Evolutionary conservation across 768 basidiomycete genomes (phyloP).

Genomic region (Serendipita sp.): DNA sequence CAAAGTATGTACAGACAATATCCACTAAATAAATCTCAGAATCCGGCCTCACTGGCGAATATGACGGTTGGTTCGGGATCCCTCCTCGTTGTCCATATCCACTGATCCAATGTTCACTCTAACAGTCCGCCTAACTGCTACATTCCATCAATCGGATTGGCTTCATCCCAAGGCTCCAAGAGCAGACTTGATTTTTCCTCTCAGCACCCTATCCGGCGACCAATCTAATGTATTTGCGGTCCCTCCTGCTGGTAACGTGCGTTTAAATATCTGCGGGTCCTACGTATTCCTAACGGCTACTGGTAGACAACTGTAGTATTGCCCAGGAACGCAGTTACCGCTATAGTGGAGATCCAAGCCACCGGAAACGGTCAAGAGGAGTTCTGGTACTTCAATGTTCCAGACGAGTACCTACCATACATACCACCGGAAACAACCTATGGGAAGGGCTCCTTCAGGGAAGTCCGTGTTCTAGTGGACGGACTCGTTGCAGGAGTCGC

Average conservation of each 20-base stretch:
- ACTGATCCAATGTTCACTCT: neutral
- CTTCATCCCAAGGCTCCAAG: conserved; percentile 39
- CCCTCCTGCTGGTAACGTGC: conserved; percentile 54
- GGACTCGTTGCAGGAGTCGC: conserved; percentile 36
- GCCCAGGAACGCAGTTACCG: conserved; percentile 48
- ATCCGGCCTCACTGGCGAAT: conserved; percentile 40
- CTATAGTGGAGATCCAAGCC: conserved; percentile 56
- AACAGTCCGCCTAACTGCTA: conserved; percentile 49
- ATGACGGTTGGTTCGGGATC: conserved; percentile 35
- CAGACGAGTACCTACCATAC: conserved; percentile 38
- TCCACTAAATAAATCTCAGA: neutral
- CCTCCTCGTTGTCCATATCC: neutral
- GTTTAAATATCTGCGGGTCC: neutral
- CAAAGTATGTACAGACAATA: neutral
- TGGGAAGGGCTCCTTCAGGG: conserved; percentile 39
- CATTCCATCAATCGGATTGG: conserved; percentile 47
- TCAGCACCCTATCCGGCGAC: conserved; percentile 44
- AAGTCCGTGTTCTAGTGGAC: conserved; percentile 44
- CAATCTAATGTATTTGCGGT: conserved; percentile 61
- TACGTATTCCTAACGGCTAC: neutral
- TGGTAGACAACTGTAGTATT: conserved; percentile 16
- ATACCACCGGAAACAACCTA: conserved; percentile 36
- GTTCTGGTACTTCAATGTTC: conserved; percentile 64
- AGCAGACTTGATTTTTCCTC: conserved; percentile 49
- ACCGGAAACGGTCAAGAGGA: conserved; percentile 51